Conservation (phyloP, 306 rosid genomes). For the Malus sylvestris region DNA sequence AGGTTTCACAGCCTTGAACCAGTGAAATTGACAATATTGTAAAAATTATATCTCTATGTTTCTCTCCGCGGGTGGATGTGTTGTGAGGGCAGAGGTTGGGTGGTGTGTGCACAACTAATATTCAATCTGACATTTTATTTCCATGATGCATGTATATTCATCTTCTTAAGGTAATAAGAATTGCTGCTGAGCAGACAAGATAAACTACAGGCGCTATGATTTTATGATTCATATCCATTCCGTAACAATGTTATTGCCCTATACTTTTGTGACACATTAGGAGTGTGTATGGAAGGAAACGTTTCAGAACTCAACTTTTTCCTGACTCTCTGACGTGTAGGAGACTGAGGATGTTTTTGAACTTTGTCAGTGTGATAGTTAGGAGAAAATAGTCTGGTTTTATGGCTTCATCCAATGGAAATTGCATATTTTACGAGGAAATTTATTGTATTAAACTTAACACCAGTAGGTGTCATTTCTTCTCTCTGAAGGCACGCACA, state of each 20-base stretch:
- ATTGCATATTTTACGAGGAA: not conserved
- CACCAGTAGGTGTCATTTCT: not conserved
- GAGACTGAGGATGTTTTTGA: not conserved
- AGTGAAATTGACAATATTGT: not conserved
- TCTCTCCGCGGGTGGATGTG: not conserved
- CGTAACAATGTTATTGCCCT: not conserved
- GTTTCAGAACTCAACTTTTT: not conserved
- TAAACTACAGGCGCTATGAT: not conserved
- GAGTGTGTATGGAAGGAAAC: not conserved
- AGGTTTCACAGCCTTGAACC: not conserved
- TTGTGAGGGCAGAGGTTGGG: not conserved
- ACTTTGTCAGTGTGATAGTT: not conserved
- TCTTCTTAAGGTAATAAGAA: not conserved
- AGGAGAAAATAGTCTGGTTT: not conserved
- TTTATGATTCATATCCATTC: not conserved
- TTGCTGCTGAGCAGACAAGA: not conserved
- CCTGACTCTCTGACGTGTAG: not conserved
- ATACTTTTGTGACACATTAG: not conserved
- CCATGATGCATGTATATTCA: not conserved
- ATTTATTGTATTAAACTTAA: not conserved
- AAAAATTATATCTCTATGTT: not conserved
- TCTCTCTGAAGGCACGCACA: not conserved
- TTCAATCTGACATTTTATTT: not conserved
- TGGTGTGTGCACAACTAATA: not conserved
- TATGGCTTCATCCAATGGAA: not conserved